Evolutionary conservation across 208 protist species (phyloP).

Genomic region (Acanthamoeba triangularis): DNA sequence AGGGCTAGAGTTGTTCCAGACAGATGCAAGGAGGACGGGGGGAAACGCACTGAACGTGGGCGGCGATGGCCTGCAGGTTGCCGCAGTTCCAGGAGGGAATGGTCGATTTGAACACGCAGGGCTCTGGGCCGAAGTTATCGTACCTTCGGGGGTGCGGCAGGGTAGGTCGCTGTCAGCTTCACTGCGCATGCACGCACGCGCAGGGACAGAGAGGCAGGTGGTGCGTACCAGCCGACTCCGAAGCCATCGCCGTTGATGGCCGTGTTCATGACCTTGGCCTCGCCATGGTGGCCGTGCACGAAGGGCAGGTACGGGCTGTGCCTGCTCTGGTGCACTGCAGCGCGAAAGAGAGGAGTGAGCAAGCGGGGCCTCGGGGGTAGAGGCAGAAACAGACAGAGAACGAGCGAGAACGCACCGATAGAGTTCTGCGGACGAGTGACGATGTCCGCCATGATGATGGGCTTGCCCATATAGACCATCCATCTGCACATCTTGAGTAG

Average conservation of each 20-base stretch:
- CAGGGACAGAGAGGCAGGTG: not conserved
- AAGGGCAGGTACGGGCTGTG: conserved; percentile 69
- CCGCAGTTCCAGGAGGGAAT: conserved; percentile 63
- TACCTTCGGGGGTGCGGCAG: not conserved
- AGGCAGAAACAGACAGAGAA: not conserved
- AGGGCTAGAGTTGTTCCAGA: not conserved
- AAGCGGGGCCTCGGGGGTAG: not conserved
- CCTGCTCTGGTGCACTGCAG: conserved; percentile 60
- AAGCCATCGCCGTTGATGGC: conserved; percentile 75
- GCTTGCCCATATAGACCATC: conserved; percentile 71
- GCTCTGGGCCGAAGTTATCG: conserved; percentile 66
- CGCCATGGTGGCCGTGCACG: conserved; percentile 19
- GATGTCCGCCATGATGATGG: conserved; percentile 69
- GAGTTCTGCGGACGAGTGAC: conserved; percentile 69
- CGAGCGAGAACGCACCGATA: not conserved
- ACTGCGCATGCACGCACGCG: not conserved
- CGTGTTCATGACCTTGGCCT: conserved; percentile 59
- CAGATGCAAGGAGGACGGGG: not conserved
- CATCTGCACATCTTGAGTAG: conserved; percentile 46
- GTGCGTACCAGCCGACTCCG: conserved; percentile 40
- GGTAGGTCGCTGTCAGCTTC: not conserved
- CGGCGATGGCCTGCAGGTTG: conserved; percentile 62
- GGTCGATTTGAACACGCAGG: conserved; percentile 66
- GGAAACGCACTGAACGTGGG: conserved; percentile 49
- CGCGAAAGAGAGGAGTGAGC: not conserved